Percentiles rank a stretch among this genome's conserved stretches.
These are phyloP conservation scores for Candida ipomoeae DNA, from an alignment of 805 yeast species.

Conservation along the genomic window DNA sequence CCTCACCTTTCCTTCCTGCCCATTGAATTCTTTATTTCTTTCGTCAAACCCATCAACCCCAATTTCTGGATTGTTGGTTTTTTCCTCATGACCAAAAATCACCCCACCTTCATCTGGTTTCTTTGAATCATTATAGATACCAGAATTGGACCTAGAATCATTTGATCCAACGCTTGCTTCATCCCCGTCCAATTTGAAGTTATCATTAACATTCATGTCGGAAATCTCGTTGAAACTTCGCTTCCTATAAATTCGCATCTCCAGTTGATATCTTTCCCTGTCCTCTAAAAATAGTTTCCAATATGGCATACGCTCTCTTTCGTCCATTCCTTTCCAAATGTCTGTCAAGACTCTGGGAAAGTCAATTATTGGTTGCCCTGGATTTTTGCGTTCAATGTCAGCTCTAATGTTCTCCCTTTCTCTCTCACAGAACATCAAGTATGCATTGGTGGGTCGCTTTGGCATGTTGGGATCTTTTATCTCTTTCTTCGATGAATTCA, in stretches of 20 bases:
- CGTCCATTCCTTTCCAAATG: slow-evolving; percentile 74
- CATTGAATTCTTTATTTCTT: not conserved
- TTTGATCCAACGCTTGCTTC: not conserved
- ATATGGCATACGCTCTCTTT: slow-evolving; percentile 68
- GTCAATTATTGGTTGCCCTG: slow-evolving; percentile 49
- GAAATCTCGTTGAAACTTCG: slow-evolving; percentile 6
- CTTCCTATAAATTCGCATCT: slow-evolving; percentile 53
- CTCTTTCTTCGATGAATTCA: not conserved
- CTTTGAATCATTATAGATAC: not conserved
- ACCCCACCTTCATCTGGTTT: not conserved
- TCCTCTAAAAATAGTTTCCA: slow-evolving; percentile 75
- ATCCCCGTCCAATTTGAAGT: not conserved
- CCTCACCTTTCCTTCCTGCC: not conserved
- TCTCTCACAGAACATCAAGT: slow-evolving; percentile 78
- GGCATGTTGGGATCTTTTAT: slow-evolving; percentile 79
- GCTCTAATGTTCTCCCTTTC: slow-evolving; percentile 71
- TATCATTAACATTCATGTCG: not conserved
- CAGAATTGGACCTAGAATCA: not conserved
- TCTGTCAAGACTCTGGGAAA: slow-evolving; percentile 77
- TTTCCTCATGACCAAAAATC: not conserved
- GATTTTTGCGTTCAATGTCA: slow-evolving; percentile 48
- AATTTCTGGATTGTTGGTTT: not conserved
- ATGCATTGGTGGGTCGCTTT: slow-evolving; percentile 87
- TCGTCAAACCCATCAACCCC: not conserved
- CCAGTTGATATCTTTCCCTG: slow-evolving; percentile 66